Conservation (phyloP, 1,284 basidiomycete genomes). For the Ceratobasidium sp. region DNA sequence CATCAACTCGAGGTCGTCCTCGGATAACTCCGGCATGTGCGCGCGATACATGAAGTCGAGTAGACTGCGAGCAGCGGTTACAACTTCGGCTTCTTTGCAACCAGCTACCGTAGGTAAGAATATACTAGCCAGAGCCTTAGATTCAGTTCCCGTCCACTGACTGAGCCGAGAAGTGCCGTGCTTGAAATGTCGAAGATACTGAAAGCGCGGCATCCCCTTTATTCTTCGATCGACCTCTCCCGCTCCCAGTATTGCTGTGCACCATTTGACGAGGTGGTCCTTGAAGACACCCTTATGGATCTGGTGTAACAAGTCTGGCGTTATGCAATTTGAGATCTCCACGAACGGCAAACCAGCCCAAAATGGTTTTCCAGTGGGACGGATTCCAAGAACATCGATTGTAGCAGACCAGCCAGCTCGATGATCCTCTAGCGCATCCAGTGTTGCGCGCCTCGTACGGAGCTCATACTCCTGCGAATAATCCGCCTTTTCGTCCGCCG, state of each 20-base stretch:
- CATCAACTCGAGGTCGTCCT: background rate
- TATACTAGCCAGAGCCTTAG: slow-evolving; percentile 31
- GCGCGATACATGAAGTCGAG: slow-evolving; percentile 34
- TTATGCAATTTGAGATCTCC: slow-evolving; percentile 54
- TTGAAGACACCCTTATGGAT: slow-evolving; percentile 56
- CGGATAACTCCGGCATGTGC: slow-evolving; percentile 2
- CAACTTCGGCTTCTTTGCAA: background rate
- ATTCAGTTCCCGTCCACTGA: slow-evolving; percentile 47
- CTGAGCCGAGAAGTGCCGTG: background rate
- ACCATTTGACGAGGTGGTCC: slow-evolving; percentile 55
- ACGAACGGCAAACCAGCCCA: slow-evolving; percentile 55
- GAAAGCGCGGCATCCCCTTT: slow-evolving; percentile 37
- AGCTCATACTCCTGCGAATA: background rate
- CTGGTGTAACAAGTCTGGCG: slow-evolving; percentile 57
- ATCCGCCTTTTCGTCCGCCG: background rate
- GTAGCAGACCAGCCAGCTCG: slow-evolving; percentile 5
- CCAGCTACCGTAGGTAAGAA: slow-evolving; percentile 2
- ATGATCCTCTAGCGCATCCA: slow-evolving; percentile 23
- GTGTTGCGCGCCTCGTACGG: slow-evolving; percentile 32
- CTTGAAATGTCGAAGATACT: background rate
- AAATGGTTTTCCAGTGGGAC: slow-evolving; percentile 53
- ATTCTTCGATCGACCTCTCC: slow-evolving; percentile 51
- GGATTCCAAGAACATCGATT: slow-evolving; percentile 21
- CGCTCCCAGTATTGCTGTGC: slow-evolving; percentile 19
- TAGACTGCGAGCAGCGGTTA: slow-evolving; percentile 50